Percentiles rank a stretch among this genome's conserved stretches.
Evolutionary conservation across 2,329 filamentous ascomycete genomes (phyloP).

Genomic region (Trichoderma sp.): DNA sequence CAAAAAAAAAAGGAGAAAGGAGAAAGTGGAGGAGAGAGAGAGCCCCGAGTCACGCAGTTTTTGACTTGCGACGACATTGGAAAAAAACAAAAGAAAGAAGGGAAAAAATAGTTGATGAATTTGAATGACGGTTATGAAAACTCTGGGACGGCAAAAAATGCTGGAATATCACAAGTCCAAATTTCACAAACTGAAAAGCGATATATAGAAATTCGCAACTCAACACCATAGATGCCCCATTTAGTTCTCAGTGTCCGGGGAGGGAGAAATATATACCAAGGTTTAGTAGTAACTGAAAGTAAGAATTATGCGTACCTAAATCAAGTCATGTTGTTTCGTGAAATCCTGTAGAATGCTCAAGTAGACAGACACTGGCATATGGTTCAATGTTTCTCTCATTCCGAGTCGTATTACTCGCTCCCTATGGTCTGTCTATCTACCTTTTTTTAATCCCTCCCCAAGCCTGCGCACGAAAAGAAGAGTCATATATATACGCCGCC

Average conservation of each 20-base stretch:
- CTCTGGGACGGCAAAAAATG: neutral
- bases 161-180: neutral
- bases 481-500: conserved; percentile 20
- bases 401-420: conserved; percentile 4
- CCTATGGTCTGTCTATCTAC: conserved; percentile 17
- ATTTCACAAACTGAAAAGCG: neutral
- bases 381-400: neutral
- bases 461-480: conserved; percentile 2
- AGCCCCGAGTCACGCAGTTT: neutral
- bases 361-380: neutral
- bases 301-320: neutral
- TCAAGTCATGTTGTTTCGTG: no score
- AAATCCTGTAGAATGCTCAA: neutral
- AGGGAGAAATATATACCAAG: neutral
- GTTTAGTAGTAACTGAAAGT: neutral
- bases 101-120: neutral
- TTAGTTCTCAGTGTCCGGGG: neutral
- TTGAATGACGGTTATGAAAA: conserved; percentile 17
- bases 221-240: neutral
- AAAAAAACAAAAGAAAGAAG: neutral
- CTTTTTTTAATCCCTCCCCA: neutral
- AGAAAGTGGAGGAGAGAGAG: neutral
- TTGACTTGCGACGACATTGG: neutral
- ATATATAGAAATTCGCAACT: neutral
- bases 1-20: neutral